Percentiles rank a stretch among this genome's conserved stretches.
These are phyloP conservation scores for Aureobasidium sp. DNA, from an alignment of 2,329 filamentous ascomycete genomes.

Conservation along the genomic window DNA sequence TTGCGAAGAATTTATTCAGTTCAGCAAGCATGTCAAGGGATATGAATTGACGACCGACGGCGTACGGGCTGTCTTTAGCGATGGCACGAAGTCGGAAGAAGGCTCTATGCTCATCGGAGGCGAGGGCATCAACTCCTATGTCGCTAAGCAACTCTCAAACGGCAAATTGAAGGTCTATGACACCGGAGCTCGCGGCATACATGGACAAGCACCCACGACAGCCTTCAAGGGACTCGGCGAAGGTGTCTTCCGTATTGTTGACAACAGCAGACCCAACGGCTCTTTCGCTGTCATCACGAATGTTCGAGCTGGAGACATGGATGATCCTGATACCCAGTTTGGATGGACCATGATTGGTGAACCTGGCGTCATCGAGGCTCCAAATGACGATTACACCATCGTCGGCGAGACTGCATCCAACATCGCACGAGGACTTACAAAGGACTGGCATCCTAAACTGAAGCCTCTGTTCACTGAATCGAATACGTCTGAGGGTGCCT, in stretches of 20 bases:
- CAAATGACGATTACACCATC: conserved; percentile 52
- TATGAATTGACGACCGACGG: conserved; percentile 49
- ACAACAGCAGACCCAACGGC: conserved; percentile 40
- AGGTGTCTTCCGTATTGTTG: conserved; percentile 50
- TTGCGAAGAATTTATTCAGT: conserved; percentile 47
- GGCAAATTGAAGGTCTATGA: conserved; percentile 54
- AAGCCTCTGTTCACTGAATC: conserved; percentile 51
- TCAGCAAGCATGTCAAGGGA: conserved; percentile 47
- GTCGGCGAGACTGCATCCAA: conserved; percentile 48
- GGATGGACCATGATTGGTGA: conserved; percentile 56
- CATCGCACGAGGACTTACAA: conserved; percentile 47
- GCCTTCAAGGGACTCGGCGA: conserved; percentile 55
- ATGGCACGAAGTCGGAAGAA: conserved; percentile 50
- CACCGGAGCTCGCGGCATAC: conserved; percentile 54
- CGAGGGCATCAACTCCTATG: conserved; percentile 53
- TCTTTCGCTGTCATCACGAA: conserved; percentile 53
- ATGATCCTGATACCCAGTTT: conserved; percentile 48
- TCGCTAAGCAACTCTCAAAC: conserved; percentile 51
- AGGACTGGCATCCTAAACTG: conserved; percentile 48
- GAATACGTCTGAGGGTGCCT: conserved; percentile 48
- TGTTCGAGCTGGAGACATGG: conserved; percentile 50
- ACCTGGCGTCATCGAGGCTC: conserved; percentile 48
- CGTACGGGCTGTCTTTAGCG: conserved; percentile 50
- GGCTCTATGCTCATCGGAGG: conserved; percentile 52
- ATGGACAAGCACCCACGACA: conserved; percentile 53